Conservation (phyloP, 768 basidiomycete genomes). For the Tylopilus plumbeoviolaceoides region DNA sequence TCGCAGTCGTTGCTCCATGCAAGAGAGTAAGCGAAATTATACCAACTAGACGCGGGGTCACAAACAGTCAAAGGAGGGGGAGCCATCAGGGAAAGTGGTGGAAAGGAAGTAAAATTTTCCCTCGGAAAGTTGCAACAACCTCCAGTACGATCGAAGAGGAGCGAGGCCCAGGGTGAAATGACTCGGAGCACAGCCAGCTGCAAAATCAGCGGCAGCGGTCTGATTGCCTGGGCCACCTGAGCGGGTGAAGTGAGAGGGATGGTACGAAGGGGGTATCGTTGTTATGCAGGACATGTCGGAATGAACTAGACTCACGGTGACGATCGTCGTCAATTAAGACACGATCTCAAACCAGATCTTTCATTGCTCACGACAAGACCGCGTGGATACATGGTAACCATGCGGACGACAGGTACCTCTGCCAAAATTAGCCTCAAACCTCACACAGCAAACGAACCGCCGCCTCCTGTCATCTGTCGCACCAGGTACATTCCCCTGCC, state of each 20-base stretch:
- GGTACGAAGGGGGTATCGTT: slow-evolving; percentile 1
- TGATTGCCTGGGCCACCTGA: slow-evolving; percentile 5
- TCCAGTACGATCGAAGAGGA: not conserved
- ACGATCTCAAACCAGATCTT: slow-evolving; percentile 12
- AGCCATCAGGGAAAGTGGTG: slow-evolving; percentile 19
- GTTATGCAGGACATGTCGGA: slow-evolving; percentile 6
- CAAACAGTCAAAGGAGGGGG: slow-evolving; percentile 11
- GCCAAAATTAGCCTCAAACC: not conserved
- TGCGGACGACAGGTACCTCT: not conserved
- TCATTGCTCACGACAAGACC: not conserved
- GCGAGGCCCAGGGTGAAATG: not conserved
- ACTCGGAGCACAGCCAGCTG: slow-evolving; percentile 2
- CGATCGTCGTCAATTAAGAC: not conserved
- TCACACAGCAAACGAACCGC: slow-evolving; percentile 25
- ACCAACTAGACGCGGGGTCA: slow-evolving; percentile 11
- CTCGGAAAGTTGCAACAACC: slow-evolving; percentile 4
- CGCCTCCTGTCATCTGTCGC: slow-evolving; percentile 69
- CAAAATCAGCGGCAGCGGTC: slow-evolving; percentile 5
- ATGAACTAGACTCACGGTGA: not conserved
- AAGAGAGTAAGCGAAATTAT: slow-evolving; percentile 28
- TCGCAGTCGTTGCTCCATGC: slow-evolving; percentile 40
- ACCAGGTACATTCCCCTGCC: slow-evolving; percentile 70
- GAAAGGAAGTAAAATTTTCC: slow-evolving; percentile 13
- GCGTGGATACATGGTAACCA: slow-evolving; percentile 19
- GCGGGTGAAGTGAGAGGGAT: not conserved